Base-by-base conservation (phyloP, 1,284 basidiomycete genomes). In the Leccinum variabile region DNA sequence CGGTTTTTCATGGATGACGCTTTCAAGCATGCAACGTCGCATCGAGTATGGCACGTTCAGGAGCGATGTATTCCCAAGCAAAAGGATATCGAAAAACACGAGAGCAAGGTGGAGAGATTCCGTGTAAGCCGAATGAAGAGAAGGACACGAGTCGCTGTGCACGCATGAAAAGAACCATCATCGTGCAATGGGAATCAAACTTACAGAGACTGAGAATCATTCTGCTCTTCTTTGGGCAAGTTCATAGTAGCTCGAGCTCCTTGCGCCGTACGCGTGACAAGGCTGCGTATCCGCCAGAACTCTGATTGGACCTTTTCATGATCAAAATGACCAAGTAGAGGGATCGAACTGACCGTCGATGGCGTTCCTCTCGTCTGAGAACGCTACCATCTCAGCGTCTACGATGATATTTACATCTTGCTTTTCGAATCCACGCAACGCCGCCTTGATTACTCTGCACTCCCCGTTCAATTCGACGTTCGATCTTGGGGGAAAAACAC, bases 301-400 rank as follows among this genome's bases (percentile, higher is more conserved):
- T 91, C 89, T 91, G 59, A 16, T 39, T 16, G 25, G 33, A 62
- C 54, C 14, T 14, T 57, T 72, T 14, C 61, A 52, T 28, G 37
- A 49, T 50, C 41, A 46, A 59, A 18, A 37, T 18, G 13, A 16
- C 46, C 5, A 32, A n/a, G 2, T 28, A 28, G 18, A 61, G 32
- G 14, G 54, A 59, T 39, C n/a, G 50, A 49, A 66, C 76, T 57
- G 64, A 88, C 89, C 89, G 63, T 90, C 87, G 44, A 91, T 80
- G 25, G 76, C 73, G 28, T 78, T 61, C 22, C 72, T 70, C 0
- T 72, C 75, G 30, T 88, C 88, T 55, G 89, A 84, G 73, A 84
- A 95, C 0, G 91, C 87, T 5, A 95, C 87, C 84, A 96, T 92
- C 75, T 97, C 94, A 1, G 92, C 92, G 71, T 97, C 94, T 0